phyloP scores from a whole-genome alignment of 495 filamentous ascomycete genomes.

The Aspergillus sclerotioniger region DNA sequence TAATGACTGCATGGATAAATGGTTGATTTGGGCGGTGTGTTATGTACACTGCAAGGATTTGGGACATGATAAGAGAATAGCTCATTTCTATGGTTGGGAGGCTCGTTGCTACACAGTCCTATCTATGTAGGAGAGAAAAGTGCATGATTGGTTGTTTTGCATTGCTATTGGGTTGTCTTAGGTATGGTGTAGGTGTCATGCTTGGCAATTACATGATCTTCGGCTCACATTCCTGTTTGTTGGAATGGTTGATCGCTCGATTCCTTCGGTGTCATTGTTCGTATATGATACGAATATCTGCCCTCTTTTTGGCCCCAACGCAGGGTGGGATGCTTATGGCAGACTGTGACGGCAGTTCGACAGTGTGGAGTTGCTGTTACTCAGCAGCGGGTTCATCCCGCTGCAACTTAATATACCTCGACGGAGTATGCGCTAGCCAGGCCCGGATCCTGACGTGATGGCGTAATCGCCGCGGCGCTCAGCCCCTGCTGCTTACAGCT shows the following conservation, averaged over 20 bases:
- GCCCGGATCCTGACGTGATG: background rate
- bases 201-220: background rate
- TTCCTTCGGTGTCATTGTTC: background rate
- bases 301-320: background rate
- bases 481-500: constrained; percentile 19
- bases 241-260: background rate
- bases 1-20: constrained; percentile 5
- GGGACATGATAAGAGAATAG: too few relatives aligned
- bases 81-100: background rate
- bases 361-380: background rate
- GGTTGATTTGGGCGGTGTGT: background rate
- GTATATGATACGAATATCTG: background rate
- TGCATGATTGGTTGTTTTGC: constrained; percentile 1
- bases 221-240: background rate
- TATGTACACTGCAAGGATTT: background rate
- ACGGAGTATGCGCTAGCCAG: background rate
- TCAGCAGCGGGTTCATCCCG: background rate
- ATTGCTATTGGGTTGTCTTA: constrained; percentile 1
- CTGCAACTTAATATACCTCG: background rate
- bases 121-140: background rate
- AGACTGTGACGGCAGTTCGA: background rate
- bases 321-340: background rate
- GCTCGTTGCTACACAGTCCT: background rate
- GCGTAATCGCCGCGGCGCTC: background rate
- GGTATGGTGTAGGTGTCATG: background rate